phyloP scores from a whole-genome alignment of 75 land plant species.

The Larix kaempferi region DNA sequence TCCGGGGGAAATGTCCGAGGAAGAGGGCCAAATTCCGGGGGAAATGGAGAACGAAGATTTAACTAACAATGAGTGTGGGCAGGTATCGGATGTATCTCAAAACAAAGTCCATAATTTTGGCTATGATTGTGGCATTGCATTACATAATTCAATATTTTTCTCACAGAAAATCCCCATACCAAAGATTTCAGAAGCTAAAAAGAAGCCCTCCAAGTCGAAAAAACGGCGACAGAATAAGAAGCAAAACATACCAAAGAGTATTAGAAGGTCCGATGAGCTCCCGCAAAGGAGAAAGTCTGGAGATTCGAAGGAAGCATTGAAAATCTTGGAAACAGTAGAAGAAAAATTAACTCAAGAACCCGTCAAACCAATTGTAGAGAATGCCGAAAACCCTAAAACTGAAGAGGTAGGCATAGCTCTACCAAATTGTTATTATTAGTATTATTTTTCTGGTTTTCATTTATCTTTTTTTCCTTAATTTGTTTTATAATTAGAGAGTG shows the following conservation, averaged over 20 bases:
- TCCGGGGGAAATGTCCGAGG: neutral
- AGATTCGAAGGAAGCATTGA: neutral
- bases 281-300: neutral
- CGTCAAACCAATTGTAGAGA: neutral
- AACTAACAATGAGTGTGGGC: neutral
- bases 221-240: neutral
- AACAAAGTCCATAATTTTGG: neutral
- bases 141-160: neutral
- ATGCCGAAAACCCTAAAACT: neutral
- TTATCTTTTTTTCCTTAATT: neutral
- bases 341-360: neutral
- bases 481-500: neutral
- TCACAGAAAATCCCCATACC: neutral
- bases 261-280: neutral
- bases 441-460: neutral
- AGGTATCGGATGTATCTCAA: neutral
- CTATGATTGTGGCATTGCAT: neutral
- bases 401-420: neutral
- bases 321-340: neutral
- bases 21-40: conserved; percentile 2
- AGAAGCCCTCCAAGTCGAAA: neutral
- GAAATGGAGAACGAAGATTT: neutral
- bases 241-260: neutral
- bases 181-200: neutral
- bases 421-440: neutral